Evolutionary conservation across 225 moss, liverwort and hornwort species (phyloP).

Genomic region (Pleurozium schreberi): DNA sequence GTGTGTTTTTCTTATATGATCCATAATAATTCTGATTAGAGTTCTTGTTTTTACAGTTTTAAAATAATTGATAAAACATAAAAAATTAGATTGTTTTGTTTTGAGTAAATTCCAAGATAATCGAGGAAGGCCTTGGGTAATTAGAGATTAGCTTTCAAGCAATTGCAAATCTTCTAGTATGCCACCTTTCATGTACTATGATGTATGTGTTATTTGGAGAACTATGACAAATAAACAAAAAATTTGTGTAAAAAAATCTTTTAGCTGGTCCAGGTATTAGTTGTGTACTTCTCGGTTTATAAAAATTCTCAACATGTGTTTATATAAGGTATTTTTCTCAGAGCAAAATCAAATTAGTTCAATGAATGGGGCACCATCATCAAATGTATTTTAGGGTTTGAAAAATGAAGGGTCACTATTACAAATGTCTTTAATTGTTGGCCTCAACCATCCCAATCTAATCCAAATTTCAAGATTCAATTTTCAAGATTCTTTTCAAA

Average conservation of each 20-base stretch:
- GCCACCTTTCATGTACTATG: neutral
- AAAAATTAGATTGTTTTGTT: too few species aligned
- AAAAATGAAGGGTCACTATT: neutral
- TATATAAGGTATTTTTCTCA: neutral
- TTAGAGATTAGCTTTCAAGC: neutral
- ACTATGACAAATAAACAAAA: neutral
- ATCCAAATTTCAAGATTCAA: neutral
- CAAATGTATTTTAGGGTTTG: rapidly evolving
- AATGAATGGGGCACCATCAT: rapidly evolving
- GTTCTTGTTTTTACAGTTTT: rapidly evolving
- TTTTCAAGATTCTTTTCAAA: neutral
- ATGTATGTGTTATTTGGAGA: neutral
- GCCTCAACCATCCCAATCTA: neutral
- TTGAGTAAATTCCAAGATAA: neutral
- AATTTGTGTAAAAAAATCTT: neutral
- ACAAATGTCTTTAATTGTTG: neutral
- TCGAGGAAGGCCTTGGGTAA: neutral
- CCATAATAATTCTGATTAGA: neutral
- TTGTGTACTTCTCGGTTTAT: neutral
- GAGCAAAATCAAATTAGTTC: neutral
- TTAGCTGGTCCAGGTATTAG: rapidly evolving
- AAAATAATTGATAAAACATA: neutral
- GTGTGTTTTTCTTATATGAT: neutral
- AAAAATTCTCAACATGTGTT: neutral
- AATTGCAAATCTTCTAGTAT: neutral